phyloP scores from a whole-genome alignment of 164 flowering plant genomes.

The Chimonanthus praecox region DNA sequence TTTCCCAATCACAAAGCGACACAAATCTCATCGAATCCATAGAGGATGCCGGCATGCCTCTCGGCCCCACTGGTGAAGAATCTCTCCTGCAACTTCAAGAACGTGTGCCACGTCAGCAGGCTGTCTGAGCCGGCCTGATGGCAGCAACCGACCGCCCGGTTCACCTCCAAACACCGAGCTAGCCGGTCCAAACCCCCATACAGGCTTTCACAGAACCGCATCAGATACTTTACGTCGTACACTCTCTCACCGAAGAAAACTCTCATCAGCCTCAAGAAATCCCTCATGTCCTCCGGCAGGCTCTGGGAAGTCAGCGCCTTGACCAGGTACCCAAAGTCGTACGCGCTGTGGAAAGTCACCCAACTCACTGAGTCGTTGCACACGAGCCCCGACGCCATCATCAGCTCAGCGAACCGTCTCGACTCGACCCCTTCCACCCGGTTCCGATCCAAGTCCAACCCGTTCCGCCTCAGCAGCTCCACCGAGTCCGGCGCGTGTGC shows the following conservation, averaged over 20 bases:
- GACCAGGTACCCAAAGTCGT: constrained; percentile 56
- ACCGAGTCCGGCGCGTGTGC: constrained; percentile 37
- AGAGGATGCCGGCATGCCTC: constrained; percentile 23
- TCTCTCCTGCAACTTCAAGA: constrained; percentile 29
- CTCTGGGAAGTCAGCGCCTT: constrained; percentile 30
- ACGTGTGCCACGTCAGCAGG: constrained; percentile 43
- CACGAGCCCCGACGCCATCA: constrained; percentile 54
- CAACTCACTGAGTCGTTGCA: constrained; percentile 43
- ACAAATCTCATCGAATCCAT: constrained; percentile 14
- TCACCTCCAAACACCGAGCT: constrained; percentile 21
- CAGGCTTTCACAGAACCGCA: constrained; percentile 31
- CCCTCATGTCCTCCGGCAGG: constrained; percentile 27
- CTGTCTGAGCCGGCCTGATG: constrained; percentile 71
- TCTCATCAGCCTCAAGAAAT: constrained; percentile 29
- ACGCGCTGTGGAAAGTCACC: constrained; percentile 59
- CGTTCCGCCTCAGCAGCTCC: constrained; percentile 37
- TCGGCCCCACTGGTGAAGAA: constrained; percentile 11
- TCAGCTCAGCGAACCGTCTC: constrained; percentile 38
- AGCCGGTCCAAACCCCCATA: constrained; percentile 48
- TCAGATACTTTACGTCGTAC: constrained; percentile 51
- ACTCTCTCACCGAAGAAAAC: constrained; percentile 35
- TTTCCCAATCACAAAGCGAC: too few relatives aligned
- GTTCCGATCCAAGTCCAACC: constrained; percentile 49
- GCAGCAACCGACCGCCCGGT: constrained; percentile 39
- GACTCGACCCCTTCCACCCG: constrained; percentile 35